phyloP scores from a whole-genome alignment of 2,329 filamentous ascomycete species.

The Hypoxylon sp. region DNA sequence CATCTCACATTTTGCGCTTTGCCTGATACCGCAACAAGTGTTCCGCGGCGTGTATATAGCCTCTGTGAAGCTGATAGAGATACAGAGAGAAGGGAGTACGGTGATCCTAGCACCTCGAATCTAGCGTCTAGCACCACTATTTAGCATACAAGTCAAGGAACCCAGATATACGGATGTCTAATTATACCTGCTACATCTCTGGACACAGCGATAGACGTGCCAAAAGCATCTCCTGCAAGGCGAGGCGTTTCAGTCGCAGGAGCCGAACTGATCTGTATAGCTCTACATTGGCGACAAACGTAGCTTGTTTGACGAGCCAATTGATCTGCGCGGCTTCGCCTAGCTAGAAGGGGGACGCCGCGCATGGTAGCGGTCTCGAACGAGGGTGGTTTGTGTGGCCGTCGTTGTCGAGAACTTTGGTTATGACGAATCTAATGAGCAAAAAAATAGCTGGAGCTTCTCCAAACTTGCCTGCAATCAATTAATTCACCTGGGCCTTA shows the following conservation, averaged over 20 bases:
- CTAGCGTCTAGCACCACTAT: constrained; percentile 76
- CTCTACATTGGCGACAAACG: constrained; percentile 68
- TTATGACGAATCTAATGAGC: constrained; percentile 36
- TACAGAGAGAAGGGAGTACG: constrained; percentile 94
- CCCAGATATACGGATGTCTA: constrained; percentile 13
- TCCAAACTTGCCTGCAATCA: too few species aligned
- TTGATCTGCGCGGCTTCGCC: constrained; percentile 45
- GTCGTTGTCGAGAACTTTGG: constrained; percentile 18
- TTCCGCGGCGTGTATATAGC: constrained; percentile 92
- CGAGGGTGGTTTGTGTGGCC: constrained; percentile 4
- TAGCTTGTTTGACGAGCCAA: constrained; percentile 51
- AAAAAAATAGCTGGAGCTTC: constrained; percentile 18
- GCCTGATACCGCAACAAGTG: constrained; percentile 88
- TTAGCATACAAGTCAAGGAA: constrained; percentile 8
- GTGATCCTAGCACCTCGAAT: constrained; percentile 92
- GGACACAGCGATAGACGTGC: constrained; percentile 59
- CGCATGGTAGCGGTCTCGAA: constrained; percentile 47
- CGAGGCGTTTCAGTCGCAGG: constrained; percentile 69
- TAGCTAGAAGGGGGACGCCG: constrained; percentile 47
- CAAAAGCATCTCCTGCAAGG: constrained; percentile 68
- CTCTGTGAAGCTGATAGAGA: constrained; percentile 93
- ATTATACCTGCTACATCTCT: constrained; percentile 66
- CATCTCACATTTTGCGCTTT: constrained; percentile 85
- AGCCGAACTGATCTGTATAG: constrained; percentile 73
- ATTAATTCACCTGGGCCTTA: too few species aligned